These are phyloP conservation scores for Bruguiera hainesii DNA, from an alignment of 441 rosid genomes.

Conservation along the genomic window DNA sequence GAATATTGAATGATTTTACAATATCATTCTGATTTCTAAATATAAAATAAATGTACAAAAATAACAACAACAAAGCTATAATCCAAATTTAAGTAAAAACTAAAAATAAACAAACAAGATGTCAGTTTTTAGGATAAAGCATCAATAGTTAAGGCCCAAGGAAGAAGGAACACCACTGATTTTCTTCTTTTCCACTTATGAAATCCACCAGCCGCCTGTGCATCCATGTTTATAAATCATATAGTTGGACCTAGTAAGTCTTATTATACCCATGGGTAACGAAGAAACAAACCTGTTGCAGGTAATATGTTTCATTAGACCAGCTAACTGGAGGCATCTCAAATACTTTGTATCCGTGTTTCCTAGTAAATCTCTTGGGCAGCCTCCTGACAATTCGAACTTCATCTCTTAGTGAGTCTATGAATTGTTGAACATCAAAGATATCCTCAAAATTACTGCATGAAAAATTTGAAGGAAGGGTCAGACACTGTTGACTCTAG, in stretches of 20 bases:
- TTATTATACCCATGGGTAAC: background rate
- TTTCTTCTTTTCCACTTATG: no score
- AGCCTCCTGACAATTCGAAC: constrained; percentile 77
- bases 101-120: no score
- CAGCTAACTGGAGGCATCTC: constrained; percentile 96
- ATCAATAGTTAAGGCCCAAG: no score
- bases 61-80: no score
- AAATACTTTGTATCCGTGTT: constrained; percentile 56
- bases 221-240: background rate
- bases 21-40: no score
- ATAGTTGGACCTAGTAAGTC: background rate
- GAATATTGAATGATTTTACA: no score
- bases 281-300: constrained; percentile 61
- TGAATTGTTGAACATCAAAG: constrained; percentile 85
- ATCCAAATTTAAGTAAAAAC: no score
- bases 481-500: constrained; percentile 18
- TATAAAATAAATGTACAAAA: no score
- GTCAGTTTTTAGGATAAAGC: no score
- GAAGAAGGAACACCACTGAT: no score
- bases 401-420: constrained; percentile 91
- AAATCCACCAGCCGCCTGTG: no score
- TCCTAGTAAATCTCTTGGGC: constrained; percentile 67
- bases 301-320: constrained; percentile 89
- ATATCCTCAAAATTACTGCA: constrained; percentile 97
- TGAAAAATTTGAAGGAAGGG: constrained; percentile 17